Evolutionary conservation across 2,329 filamentous ascomycete genomes (phyloP), one percentile per base, ranked within the genome.

Genomic region (Diplocarpon rosae): DNA sequence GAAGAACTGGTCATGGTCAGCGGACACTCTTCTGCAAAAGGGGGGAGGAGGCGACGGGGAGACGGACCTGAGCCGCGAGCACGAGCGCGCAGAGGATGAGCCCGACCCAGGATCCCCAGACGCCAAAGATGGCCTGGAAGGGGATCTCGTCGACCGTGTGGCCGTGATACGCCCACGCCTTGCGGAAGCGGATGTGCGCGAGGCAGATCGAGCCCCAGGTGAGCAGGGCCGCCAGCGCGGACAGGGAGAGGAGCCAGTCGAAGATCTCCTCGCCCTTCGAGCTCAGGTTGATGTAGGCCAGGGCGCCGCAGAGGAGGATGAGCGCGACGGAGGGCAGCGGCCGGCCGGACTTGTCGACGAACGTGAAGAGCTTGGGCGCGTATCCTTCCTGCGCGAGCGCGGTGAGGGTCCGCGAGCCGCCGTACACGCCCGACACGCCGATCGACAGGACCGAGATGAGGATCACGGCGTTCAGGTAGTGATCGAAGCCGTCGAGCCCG

Each of bases 181-280:
- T 60, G 47, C 77, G 73, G 71, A 81, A 81, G 39, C 78, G 75
- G 59, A 81, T 80, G 57, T 80, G 76, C 0, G 75, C 68, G 1
- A 78, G 61, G 59, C 76, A 80, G 56, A 80, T 78, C 48, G 71
- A 80, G 31, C 74, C 77, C 83, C 83, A 88, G 16, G 82, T 81
- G 63, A 87, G 83, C 57, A 88, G 75, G 49, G 76, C 80, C 1
- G 77, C 75, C 10, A 87, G 73, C 42, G 80, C 82, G 0, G 80
- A 84, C 20, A 87, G 72, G 0, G 83, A 73, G 36, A 85, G 68
- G 44, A 83, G 69, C 78, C 78, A 83, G 55, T 67, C 95, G 27
- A 45, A 45, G 1, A 45, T 37, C 24, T 37, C 43, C 14, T 45
- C 43, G 20, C 43, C 43, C 9, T 30, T 29, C 2, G 43, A 39